phyloP scores from a whole-genome alignment of 345 rosid genomes.

The Heritiera fomes region DNA sequence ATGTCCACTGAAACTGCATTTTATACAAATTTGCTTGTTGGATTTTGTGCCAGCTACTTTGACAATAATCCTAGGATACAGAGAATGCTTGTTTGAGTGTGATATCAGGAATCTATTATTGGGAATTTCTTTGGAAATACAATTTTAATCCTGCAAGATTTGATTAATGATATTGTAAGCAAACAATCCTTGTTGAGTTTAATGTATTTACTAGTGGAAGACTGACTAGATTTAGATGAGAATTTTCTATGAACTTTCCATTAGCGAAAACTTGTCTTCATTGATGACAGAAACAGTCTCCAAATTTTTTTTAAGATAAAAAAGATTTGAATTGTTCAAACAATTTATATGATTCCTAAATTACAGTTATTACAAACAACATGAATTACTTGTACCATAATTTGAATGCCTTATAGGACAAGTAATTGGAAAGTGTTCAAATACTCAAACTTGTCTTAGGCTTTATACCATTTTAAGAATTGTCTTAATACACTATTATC shows the following conservation, averaged over 20 bases:
- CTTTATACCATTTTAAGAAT: no score
- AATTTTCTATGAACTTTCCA: background rate
- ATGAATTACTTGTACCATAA: background rate
- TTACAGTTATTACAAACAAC: background rate
- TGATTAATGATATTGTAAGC: background rate
- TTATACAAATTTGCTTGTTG: background rate
- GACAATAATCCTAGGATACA: background rate
- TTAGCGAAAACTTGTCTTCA: background rate
- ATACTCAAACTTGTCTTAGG: background rate
- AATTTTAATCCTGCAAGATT: background rate
- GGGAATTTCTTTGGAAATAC: background rate
- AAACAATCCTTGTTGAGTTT: background rate
- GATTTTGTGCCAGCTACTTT: background rate
- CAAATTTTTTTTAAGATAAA: background rate
- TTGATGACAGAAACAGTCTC: background rate
- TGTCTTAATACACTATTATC: no score
- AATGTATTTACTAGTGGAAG: background rate
- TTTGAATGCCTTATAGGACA: background rate
- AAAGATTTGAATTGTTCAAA: background rate
- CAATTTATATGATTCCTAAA: background rate
- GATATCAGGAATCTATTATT: background rate
- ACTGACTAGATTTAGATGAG: background rate
- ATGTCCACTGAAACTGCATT: background rate
- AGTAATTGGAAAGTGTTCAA: background rate
- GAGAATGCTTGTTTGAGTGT: background rate